Conservation (phyloP, 2,329 filamentous ascomycete species). For the Epichloe baconii region DNA sequence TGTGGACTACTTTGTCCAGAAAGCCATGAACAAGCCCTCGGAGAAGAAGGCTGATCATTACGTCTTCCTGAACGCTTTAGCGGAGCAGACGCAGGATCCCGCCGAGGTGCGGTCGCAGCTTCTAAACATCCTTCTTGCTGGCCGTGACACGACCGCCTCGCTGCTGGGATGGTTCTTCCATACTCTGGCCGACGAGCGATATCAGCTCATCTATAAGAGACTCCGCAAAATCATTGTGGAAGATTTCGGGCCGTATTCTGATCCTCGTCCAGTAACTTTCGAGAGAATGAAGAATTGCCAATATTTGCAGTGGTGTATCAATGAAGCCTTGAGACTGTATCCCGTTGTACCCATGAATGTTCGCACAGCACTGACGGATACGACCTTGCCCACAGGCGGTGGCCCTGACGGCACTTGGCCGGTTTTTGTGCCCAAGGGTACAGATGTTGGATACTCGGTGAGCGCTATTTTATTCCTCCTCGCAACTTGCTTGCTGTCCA, state of each 20-base stretch:
- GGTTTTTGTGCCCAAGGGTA: constrained; percentile 34
- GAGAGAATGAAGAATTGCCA: constrained; percentile 10
- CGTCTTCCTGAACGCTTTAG: constrained; percentile 19
- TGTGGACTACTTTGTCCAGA: constrained; percentile 42
- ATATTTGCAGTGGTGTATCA: constrained; percentile 11
- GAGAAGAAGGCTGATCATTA: constrained; percentile 15
- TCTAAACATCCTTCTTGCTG: constrained; percentile 32
- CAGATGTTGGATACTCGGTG: constrained; percentile 21
- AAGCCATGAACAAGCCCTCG: constrained; percentile 35
- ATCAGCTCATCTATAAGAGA: constrained; percentile 27
- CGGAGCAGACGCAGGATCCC: constrained; percentile 19
- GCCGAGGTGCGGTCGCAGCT: constrained; percentile 17
- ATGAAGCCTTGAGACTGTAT: constrained; percentile 30
- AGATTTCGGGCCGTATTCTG: constrained; percentile 32
- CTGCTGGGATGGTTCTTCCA: constrained; percentile 36
- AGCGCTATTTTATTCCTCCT: no score
- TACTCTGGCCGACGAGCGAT: constrained; percentile 21
- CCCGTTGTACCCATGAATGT: constrained; percentile 34
- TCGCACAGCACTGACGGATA: constrained; percentile 32
- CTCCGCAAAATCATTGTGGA: constrained; percentile 28
- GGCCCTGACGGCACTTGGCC: constrained; percentile 31
- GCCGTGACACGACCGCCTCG: constrained; percentile 40
- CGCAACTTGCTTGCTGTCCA: no score
- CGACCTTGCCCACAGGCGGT: constrained; percentile 35
- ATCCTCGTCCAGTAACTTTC: constrained; percentile 2